Conservation (phyloP, 805 yeast species). For the Isabelozyma gotoi region DNA sequence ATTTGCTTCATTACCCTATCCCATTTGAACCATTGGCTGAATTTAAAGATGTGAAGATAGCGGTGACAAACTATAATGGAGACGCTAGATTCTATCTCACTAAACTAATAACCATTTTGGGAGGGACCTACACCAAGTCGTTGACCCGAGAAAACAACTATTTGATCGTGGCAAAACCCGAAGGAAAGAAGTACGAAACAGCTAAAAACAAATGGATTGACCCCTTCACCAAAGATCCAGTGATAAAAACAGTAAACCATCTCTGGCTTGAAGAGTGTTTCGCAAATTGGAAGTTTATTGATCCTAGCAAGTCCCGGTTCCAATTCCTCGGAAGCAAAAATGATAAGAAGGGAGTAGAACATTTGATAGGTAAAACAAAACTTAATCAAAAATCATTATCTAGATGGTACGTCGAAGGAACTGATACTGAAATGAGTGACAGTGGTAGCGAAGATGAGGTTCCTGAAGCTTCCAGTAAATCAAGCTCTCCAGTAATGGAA, state of each 20-base stretch:
- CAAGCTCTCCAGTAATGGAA: background rate
- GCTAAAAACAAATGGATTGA: slow-evolving; percentile 61
- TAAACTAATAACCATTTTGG: slow-evolving; percentile 60
- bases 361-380: slow-evolving; percentile 53
- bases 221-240: slow-evolving; percentile 16
- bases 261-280: slow-evolving; percentile 87
- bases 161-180: slow-evolving; percentile 63
- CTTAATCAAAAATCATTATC: slow-evolving; percentile 42
- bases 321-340: slow-evolving; percentile 39
- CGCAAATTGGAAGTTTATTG: slow-evolving; percentile 53
- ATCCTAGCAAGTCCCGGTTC: slow-evolving; percentile 47
- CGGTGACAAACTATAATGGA: slow-evolving; percentile 82
- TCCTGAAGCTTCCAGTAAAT: slow-evolving; percentile 5
- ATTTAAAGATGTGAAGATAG: slow-evolving; percentile 54
- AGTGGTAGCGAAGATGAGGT: slow-evolving; percentile 23
- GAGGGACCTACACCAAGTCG: slow-evolving; percentile 73
- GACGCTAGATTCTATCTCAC: slow-evolving; percentile 76
- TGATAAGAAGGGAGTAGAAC: slow-evolving; percentile 36
- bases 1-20: slow-evolving; percentile 71
- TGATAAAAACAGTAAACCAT: slow-evolving; percentile 66
- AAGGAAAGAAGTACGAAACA: slow-evolving; percentile 75
- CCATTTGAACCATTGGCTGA: slow-evolving; percentile 52
- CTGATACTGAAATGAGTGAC: slow-evolving; percentile 7
- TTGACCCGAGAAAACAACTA: slow-evolving; percentile 67
- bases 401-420: slow-evolving; percentile 30